These are phyloP conservation scores for Talaromyces rugulosus DNA, from an alignment of 2,329 filamentous ascomycete species.

Conservation along the genomic window DNA sequence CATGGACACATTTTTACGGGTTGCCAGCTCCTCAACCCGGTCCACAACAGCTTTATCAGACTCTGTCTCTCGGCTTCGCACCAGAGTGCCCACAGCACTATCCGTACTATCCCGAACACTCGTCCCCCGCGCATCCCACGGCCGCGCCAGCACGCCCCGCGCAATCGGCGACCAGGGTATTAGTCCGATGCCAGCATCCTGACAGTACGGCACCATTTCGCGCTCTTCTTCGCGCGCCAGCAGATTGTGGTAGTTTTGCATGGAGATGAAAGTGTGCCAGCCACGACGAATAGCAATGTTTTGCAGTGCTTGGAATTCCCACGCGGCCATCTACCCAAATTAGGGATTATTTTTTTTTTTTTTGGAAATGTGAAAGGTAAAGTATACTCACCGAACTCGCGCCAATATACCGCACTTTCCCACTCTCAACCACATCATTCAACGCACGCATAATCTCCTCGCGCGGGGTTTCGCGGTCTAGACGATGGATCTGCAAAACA, in stretches of 20 bases:
- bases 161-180: conserved; percentile 40
- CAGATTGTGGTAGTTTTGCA: conserved; percentile 52
- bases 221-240: conserved; percentile 46
- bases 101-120: conserved; percentile 42
- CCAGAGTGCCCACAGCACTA: conserved; percentile 36
- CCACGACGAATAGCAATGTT: conserved; percentile 45
- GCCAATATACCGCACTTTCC: conserved; percentile 41
- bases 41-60: conserved; percentile 51
- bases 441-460: conserved; percentile 53
- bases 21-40: conserved; percentile 56
- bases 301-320: conserved; percentile 49
- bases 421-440: conserved; percentile 42
- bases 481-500: conserved; percentile 52
- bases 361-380: not conserved
- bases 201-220: conserved; percentile 41
- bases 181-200: conserved; percentile 32
- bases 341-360: not conserved
- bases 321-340: conserved; percentile 44
- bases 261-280: conserved; percentile 49
- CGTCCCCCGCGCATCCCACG: conserved; percentile 40
- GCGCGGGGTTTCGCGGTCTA: conserved; percentile 44
- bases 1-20: conserved; percentile 57
- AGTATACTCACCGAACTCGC: conserved; percentile 28
- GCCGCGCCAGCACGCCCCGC: conserved; percentile 45
- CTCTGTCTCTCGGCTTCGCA: conserved; percentile 41